Evolutionary conservation across 495 filamentous ascomycete genomes (phyloP).

Genomic region (Aspergillus heteromorphus): DNA sequence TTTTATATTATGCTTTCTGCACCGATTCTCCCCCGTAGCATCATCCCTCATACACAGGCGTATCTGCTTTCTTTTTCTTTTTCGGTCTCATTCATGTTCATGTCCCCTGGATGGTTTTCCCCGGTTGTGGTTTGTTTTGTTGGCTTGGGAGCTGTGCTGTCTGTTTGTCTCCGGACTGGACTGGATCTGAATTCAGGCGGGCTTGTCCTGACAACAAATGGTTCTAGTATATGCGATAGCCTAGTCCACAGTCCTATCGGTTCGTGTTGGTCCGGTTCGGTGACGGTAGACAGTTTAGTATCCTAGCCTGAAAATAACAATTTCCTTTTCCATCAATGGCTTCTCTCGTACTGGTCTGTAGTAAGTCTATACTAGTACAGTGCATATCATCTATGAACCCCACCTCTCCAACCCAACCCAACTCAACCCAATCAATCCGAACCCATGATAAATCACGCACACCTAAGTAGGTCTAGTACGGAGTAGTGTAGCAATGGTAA

Average conservation of each 20-base stretch:
- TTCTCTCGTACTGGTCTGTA: too few relatives aligned
- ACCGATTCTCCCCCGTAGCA: slow-evolving; percentile 24
- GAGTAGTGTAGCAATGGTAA: too few relatives aligned
- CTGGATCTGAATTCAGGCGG: too few relatives aligned
- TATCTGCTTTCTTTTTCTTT: slow-evolving; percentile 30
- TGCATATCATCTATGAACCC: too few relatives aligned
- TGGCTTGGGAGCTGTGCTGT: not conserved
- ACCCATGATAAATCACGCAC: too few relatives aligned
- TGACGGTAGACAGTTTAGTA: slow-evolving; percentile 8
- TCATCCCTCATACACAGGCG: slow-evolving; percentile 47
- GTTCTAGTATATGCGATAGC: not conserved
- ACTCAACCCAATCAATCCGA: too few relatives aligned
- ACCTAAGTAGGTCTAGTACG: too few relatives aligned
- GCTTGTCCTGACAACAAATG: not conserved
- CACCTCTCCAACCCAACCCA: too few relatives aligned
- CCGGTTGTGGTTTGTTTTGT: slow-evolving; percentile 4
- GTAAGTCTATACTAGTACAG: too few relatives aligned
- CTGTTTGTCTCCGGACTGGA: not conserved
- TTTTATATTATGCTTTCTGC: slow-evolving; percentile 18
- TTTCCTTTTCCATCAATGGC: not conserved
- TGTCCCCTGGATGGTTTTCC: slow-evolving; percentile 1
- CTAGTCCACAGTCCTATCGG: slow-evolving; percentile 7
- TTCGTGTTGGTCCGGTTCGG: too few relatives aligned
- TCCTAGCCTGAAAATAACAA: slow-evolving; percentile 11
- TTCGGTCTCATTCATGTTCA: slow-evolving; percentile 25